These are phyloP conservation scores for Epichloe sibirici DNA, from an alignment of 2,329 filamentous ascomycete genomes.

Conservation along the genomic window DNA sequence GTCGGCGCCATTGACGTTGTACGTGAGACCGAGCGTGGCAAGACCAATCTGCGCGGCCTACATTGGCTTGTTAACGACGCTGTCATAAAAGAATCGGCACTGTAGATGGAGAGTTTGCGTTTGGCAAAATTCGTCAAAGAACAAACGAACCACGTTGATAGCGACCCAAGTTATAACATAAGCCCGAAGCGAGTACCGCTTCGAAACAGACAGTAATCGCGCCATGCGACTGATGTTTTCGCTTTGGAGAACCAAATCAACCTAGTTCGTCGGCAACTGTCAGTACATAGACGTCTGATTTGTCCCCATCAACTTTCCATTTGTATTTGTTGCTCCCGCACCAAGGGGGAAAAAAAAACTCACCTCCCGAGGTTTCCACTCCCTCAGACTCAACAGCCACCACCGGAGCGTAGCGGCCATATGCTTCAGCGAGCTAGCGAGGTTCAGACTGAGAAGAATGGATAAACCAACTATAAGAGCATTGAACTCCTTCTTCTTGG, in stretches of 20 bases:
- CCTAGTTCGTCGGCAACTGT: conserved; percentile 1
- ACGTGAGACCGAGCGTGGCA: conserved; percentile 29
- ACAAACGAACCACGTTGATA: conserved; percentile 13
- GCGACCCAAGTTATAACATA: conserved; percentile 13
- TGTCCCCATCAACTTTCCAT: too few relatives aligned
- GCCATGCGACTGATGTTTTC: conserved; percentile 14
- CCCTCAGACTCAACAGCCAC: conserved; percentile 28
- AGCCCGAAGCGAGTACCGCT: conserved; percentile 7
- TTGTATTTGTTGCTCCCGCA: too few relatives aligned
- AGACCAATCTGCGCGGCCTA: conserved; percentile 30
- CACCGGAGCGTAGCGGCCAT: conserved; percentile 33
- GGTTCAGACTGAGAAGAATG: conserved; percentile 29
- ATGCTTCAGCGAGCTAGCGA: conserved; percentile 29
- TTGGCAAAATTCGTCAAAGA: background rate
- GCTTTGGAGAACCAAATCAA: conserved; percentile 13
- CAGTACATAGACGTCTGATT: too few relatives aligned
- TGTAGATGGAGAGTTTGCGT: background rate
- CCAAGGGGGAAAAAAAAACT: background rate
- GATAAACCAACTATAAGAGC: conserved; percentile 30
- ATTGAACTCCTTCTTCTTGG: conserved; percentile 29
- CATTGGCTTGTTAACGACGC: background rate
- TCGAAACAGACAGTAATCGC: conserved; percentile 10
- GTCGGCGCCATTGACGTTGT: conserved; percentile 27
- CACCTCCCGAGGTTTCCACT: conserved; percentile 27
- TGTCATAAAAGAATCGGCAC: too few relatives aligned